Percentiles rank a stretch among this genome's conserved stretches.
phyloP scores from a whole-genome alignment of 2,329 filamentous ascomycete genomes.

The Leptographium wingfieldii region DNA sequence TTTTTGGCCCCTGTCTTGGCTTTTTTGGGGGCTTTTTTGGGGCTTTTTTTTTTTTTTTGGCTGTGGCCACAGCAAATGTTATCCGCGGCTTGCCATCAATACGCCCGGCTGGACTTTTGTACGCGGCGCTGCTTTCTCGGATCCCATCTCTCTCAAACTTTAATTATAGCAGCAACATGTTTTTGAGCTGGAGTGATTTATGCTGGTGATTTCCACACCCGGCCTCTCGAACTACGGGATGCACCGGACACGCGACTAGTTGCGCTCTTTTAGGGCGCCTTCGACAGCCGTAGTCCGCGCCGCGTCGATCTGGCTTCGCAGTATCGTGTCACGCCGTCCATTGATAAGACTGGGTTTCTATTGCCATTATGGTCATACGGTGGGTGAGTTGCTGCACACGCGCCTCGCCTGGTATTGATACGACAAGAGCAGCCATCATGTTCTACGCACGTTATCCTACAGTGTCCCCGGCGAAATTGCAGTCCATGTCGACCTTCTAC shows the following conservation, averaged over 20 bases:
- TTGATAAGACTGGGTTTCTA: conserved; percentile 51
- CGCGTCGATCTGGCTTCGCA: conserved; percentile 42
- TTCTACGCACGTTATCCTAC: conserved; percentile 42
- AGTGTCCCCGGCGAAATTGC: conserved; percentile 45
- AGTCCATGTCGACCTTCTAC: conserved; percentile 45
- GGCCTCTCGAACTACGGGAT: conserved; percentile 44
- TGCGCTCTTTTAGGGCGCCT: conserved; percentile 41
- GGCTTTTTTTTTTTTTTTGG: conserved; percentile 16
- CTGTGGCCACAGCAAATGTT: conserved; percentile 19
- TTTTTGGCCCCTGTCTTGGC: conserved; percentile 13
- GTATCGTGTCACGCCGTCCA: conserved; percentile 31
- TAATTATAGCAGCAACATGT: conserved; percentile 35
- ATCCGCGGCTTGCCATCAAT: conserved; percentile 23
- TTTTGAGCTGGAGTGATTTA: conserved; percentile 40
- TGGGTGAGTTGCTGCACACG: conserved; percentile 43
- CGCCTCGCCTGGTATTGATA: conserved; percentile 44
- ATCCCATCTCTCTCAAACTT: conserved; percentile 33
- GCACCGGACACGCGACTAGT: conserved; percentile 48
- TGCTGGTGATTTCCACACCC: conserved; percentile 50
- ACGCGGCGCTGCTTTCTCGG: conserved; percentile 22
- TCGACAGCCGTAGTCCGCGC: conserved; percentile 30
- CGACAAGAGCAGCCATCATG: conserved; percentile 24
- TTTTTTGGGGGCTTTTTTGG: conserved; percentile 11
- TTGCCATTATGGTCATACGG: conserved; percentile 38
- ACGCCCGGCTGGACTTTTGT: conserved; percentile 25